phyloP scores from a whole-genome alignment of 1,139 yeast genomes.

The Casaregolazyma suthepensis region DNA sequence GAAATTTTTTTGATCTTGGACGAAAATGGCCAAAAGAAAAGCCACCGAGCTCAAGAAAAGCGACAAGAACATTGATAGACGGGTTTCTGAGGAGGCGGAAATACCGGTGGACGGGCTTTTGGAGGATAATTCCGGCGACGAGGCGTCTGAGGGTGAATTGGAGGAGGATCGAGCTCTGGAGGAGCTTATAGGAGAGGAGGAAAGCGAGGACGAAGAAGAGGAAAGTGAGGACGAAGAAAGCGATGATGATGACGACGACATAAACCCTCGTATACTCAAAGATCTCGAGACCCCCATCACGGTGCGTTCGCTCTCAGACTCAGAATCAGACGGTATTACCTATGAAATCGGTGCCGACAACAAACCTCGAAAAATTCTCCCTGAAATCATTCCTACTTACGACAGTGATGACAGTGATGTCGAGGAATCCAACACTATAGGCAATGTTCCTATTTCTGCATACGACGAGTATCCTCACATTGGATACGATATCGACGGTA shows the following conservation, averaged over 20 bases:
- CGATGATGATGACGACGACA: conserved; percentile 18
- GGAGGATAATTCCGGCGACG: conserved; percentile 14
- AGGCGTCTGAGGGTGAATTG: conserved; percentile 17
- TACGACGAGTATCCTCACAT: conserved; percentile 97
- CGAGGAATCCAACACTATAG: conserved; percentile 83
- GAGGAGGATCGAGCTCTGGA: conserved; percentile 23
- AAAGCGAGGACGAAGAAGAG: conserved; percentile 15
- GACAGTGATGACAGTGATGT: conserved; percentile 90
- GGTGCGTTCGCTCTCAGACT: conserved; percentile 17
- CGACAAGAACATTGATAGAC: conserved; percentile 4
- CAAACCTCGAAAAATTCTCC: conserved; percentile 62
- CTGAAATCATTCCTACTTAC: conserved; percentile 88
- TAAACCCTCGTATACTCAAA: conserved; percentile 23
- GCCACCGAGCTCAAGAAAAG: conserved; percentile 13
- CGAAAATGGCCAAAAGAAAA: conserved; percentile 18
- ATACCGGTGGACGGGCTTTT: conserved; percentile 12
- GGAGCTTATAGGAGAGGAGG: conserved; percentile 19
- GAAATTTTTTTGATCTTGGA: conserved; percentile 1
- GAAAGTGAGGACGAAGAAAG: conserved; percentile 21
- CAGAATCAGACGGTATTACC: conserved; percentile 23
- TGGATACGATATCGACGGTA: conserved; percentile 95
- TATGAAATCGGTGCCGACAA: conserved; percentile 62
- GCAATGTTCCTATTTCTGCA: conserved; percentile 86
- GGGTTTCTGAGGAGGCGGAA: conserved; percentile 14
- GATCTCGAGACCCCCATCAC: conserved; percentile 17